These are phyloP conservation scores for Blastocystis sp. DNA, from an alignment of 352 stramenopile genomes.

Conservation along the genomic window DNA sequence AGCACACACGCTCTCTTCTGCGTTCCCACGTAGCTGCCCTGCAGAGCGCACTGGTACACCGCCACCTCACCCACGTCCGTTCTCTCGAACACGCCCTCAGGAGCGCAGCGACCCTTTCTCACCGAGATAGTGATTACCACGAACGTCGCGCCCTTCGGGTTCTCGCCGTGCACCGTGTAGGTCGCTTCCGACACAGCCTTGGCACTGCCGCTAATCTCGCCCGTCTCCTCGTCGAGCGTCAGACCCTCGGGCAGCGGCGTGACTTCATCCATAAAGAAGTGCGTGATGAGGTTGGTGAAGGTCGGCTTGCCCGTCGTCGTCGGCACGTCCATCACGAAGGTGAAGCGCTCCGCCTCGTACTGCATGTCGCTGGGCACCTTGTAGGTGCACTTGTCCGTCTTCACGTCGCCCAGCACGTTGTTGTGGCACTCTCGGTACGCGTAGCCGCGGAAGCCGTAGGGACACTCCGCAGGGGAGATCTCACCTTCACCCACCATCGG, in stretches of 20 bases:
- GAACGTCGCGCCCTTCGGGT: neutral
- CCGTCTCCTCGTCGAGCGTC: conserved; percentile 26
- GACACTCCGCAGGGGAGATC: neutral
- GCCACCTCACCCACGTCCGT: neutral
- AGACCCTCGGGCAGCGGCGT: conserved; percentile 15
- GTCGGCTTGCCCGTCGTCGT: neutral
- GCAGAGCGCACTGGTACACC: neutral
- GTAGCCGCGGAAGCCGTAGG: neutral
- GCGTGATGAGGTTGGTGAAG: neutral
- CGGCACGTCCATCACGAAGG: conserved; percentile 10
- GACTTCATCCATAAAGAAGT: neutral
- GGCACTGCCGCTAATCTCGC: conserved; percentile 25
- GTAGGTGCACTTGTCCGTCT: neutral
- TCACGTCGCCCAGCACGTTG: neutral
- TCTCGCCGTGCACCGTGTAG: conserved; percentile 39
- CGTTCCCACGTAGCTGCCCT: conserved; percentile 27
- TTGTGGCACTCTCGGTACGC: neutral
- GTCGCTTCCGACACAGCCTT: neutral
- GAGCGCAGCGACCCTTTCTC: neutral
- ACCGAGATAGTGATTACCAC: neutral
- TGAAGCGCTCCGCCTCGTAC: neutral
- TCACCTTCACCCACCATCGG: neutral
- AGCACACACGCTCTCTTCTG: conserved; percentile 28
- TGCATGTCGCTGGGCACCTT: neutral
- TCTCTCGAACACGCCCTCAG: conserved; percentile 16